Base-by-base conservation (phyloP, 225 moss, liverwort and hornwort genomes). In the Physcomitrellopsis africana region DNA sequence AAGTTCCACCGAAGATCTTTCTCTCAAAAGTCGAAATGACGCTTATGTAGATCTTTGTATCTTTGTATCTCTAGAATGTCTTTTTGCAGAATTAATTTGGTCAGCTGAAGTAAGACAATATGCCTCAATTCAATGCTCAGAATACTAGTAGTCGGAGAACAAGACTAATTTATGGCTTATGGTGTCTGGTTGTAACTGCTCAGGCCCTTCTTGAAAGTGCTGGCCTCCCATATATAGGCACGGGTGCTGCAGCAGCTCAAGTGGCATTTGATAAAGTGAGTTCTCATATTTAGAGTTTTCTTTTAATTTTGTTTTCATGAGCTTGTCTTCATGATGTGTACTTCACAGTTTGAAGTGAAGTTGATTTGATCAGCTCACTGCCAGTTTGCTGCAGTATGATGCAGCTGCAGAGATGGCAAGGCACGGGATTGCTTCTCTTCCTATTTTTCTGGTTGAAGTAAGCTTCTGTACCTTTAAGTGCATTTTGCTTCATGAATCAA, bases 221-320 rank as follows among this genome's bases (percentile, higher is more conserved):
- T 20, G 92, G 85, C 71, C 85, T 97, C 63, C 94, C 97, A 9
- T 97, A 86, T 80, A 86, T 97, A 26, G 97, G 97, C 66, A 93
- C 94, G 66, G 75, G 91, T 79, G 86, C 97, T 73, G 87, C 86
- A 66, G 91, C 91, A 80, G 94, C 94, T 41, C 68, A 67, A 73
- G 72, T 77, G 72, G 97, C 94, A 66, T 97, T 97, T 80, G 97
- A 97, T 73, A 97, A 97, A 90, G 96, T 93, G 64, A 77, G 76
- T 83, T 49, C 18, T 56, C 10, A 16, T 63, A 4, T 53, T 57
- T 45, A 18, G 2, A 51, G 45, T 65, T 65, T 66, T 10, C 32
- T 37, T 7, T 5, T 2, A 11, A n/a, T 45, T 69, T 58, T 5
- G 10, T 57, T 60, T 19, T 59, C 64, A 58, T 55, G 63, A 68